Conservation (phyloP, 176 grass and related monocot genomes). For the Ensete glaucum region DNA sequence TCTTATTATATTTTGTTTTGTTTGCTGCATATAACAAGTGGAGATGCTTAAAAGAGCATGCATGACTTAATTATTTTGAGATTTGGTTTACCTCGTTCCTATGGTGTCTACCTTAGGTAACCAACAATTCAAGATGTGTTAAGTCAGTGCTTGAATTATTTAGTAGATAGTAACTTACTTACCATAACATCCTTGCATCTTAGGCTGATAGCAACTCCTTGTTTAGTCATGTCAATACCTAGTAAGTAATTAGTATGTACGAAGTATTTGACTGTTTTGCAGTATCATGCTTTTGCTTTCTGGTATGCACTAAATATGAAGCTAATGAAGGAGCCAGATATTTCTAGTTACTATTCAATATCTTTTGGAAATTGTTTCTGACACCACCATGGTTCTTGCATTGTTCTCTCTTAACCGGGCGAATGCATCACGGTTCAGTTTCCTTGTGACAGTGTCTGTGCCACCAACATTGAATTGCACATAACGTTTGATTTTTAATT, state of each 20-base stretch:
- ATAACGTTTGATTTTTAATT: neutral
- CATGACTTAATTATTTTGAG: no score
- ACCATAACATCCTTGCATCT: neutral
- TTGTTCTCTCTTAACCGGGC: neutral
- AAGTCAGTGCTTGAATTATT: no score
- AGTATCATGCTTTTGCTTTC: neutral
- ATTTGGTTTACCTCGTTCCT: no score
- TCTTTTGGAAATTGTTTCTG: no score
- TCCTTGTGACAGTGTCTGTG: neutral
- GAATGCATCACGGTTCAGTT: neutral
- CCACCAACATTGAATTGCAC: neutral
- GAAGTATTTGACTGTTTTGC: neutral
- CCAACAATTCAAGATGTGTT: no score
- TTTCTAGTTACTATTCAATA: no score
- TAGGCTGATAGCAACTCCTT: neutral
- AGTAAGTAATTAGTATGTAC: neutral
- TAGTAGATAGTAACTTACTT: no score
- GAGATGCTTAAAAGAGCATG: no score
- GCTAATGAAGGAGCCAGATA: neutral
- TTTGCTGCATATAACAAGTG: no score
- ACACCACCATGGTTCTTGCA: neutral
- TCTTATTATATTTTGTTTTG: no score
- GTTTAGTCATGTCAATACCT: neutral
- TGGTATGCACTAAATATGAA: neutral
- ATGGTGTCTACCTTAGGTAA: no score